Base-by-base conservation (phyloP, 441 rosid species). In the Raphanus hybrid region DNA sequence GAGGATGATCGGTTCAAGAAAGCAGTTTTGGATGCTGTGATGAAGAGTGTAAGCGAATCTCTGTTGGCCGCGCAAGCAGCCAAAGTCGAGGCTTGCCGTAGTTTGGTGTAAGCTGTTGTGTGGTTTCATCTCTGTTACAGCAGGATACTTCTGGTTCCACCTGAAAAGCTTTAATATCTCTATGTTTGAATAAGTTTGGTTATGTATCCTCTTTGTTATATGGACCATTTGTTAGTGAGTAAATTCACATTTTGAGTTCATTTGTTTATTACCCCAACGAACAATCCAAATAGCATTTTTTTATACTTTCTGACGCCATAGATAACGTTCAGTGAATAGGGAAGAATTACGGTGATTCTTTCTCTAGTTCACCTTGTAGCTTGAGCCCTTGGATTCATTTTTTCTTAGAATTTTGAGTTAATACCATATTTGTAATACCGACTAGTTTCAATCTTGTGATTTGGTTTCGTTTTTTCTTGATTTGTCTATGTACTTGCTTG, bases 31-130 rank as follows among this genome's bases (percentile, higher is more conserved):
- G 86, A 89, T 75, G 91, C 92, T 18, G 88, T 85, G 39, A 64
- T 76, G 75, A 87, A 78, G 82, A 64, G 62, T 52, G 55, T 89
- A 10, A 78, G 65, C 39, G 84, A 83, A 3, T 78, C 71, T 65
- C 14, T 92, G 74, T 69, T 88, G 82, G 84, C 76, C 54, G 74
- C 88, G 0, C 94, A 91, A 82, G 92, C 84, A n/a, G 71, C 88
- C 0, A 86, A 86, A 32, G 82, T 95, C 1, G 91, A 92, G 76
- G 91, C 85, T 60, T 94, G 98, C 81, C 74, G 74, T 37, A 37
- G 74, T 62, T n/a, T 73, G 77, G 20, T 77, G 23, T 77, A 59
- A 55, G 55, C 12, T 50, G 3, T 3, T 29, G 23, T 2, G 62
- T 32, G 60, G 69, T 69, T 70, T 39, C 50, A 45, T 45, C 52